phyloP scores from a whole-genome alignment of 2,329 filamentous ascomycete species.

The Polychaeton citri region DNA sequence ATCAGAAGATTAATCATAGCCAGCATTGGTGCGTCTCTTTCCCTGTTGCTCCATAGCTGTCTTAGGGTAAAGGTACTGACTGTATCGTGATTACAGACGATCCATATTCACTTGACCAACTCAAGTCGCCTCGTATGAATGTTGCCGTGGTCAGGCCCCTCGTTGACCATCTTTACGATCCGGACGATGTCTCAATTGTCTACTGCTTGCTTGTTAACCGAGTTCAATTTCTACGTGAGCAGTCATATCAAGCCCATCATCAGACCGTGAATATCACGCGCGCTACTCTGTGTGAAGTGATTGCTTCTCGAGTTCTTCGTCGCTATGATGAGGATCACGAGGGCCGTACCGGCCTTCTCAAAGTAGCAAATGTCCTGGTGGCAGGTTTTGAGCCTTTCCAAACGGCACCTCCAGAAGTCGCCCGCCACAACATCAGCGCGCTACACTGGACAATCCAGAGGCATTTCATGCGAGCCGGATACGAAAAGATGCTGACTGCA shows the following conservation, averaged over 20 bases:
- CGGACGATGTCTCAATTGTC: conserved; percentile 68
- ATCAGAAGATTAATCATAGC: conserved; percentile 34
- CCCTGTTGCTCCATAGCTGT: not conserved
- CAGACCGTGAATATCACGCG: conserved; percentile 71
- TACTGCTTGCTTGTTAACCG: conserved; percentile 77
- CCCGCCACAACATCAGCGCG: conserved; percentile 40
- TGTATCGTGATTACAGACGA: conserved; percentile 35
- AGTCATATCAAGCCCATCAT: conserved; percentile 60
- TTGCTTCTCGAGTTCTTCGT: conserved; percentile 64
- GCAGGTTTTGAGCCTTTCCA: conserved; percentile 79
- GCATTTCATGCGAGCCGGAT: conserved; percentile 28
- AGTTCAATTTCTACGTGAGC: conserved; percentile 65
- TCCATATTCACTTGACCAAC: conserved; percentile 58
- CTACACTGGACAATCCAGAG: conserved; percentile 31
- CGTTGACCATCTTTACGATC: conserved; percentile 70
- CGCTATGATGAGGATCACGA: conserved; percentile 67
- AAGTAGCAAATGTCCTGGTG: conserved; percentile 67
- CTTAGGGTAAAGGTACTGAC: not conserved
- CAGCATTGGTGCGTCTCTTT: conserved; percentile 26
- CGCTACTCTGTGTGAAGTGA: conserved; percentile 64
- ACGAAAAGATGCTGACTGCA: conserved; percentile 54
- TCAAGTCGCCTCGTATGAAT: conserved; percentile 71
- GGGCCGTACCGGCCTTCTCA: conserved; percentile 54
- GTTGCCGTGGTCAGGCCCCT: conserved; percentile 65
- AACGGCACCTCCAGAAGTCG: conserved; percentile 57